Evolutionary conservation across 495 filamentous ascomycete genomes (phyloP), one percentile per base, ranked within the genome.

Genomic region (Trichocladium uniseriatum): DNA sequence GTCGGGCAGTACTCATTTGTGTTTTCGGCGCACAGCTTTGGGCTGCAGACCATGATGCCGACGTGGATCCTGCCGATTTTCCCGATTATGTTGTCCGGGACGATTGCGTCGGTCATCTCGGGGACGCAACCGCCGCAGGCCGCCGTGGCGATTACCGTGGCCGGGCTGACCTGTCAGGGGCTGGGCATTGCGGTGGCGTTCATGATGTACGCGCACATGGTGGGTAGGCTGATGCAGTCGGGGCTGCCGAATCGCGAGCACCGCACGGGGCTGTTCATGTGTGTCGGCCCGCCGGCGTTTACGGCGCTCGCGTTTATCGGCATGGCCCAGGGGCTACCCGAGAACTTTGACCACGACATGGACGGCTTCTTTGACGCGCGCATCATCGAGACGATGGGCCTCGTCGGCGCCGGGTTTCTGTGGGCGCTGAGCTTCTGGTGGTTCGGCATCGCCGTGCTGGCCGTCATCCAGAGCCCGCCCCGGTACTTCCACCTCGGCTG

Each of bases 401-500:
- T 82, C 10, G 59, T 75, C 0, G 60, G 69, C 2, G 82, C 73
- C 1, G 76, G 81, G 3, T 85, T 84, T 45, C 67, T 89, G n/a
- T 89, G 84, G 84, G 75, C 77, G 0, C 63, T 87, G n/a, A 79
- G 75, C 29, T 71, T 87, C 37, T 87, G 83, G 83, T 87, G 86
- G 73, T 87, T 87, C 58, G 69, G 68, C 38, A 74, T 87, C 20
- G 79, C 80, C 0, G 54, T 76, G 8, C 56, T 84, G 24, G 76
- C 76, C 0, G 75, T 79, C 5, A 51, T 81, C 15, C 57, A 62
- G 28, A 67, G 69, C 8, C 65, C 71, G 16, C 73, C 72, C 4
- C 68, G 77, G 20, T 68, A 78, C 42, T 80, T 77, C 57, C 75
- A 73, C 52, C 58, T 80, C 10, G 69, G 70, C 4, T 80, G 78